phyloP scores from a whole-genome alignment of 2,329 filamentous ascomycete genomes.

The Hyphodiscus sp. region DNA sequence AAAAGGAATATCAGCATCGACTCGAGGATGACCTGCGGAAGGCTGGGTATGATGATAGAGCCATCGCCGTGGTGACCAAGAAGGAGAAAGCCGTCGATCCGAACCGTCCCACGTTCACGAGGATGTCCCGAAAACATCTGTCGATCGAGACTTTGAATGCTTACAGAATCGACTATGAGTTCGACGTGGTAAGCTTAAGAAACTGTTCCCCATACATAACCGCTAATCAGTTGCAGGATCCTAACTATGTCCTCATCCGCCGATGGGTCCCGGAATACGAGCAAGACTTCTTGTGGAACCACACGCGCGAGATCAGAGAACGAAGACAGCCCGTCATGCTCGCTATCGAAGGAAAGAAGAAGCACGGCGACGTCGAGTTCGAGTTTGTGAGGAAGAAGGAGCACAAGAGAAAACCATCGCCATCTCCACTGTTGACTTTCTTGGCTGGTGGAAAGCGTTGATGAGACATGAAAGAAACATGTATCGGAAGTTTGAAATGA shows the following conservation, averaged over 20 bases:
- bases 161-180: conserved; percentile 51
- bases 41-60: conserved; percentile 52
- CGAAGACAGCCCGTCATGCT: conserved; percentile 18
- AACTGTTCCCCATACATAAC: neutral
- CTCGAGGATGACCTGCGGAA: conserved; percentile 52
- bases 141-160: conserved; percentile 54
- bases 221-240: conserved; percentile 47
- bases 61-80: conserved; percentile 52
- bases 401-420: conserved; percentile 25
- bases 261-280: conserved; percentile 65
- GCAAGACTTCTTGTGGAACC: conserved; percentile 65
- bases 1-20: conserved; percentile 37
- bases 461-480: conserved; percentile 1
- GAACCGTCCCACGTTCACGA: conserved; percentile 51
- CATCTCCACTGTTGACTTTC: conserved; percentile 26
- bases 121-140: conserved; percentile 55
- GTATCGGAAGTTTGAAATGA: conserved; percentile 1
- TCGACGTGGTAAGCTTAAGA: conserved; percentile 43
- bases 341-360: conserved; percentile 17
- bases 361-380: conserved; percentile 24
- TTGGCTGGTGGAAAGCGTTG: conserved; percentile 25
- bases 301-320: conserved; percentile 51
- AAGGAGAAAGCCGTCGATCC: conserved; percentile 43
- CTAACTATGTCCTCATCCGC: conserved; percentile 67
- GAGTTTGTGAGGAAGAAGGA: conserved; percentile 28